Conservation (phyloP, 2,329 filamentous ascomycete species). For the Didymellaceae sp. region DNA sequence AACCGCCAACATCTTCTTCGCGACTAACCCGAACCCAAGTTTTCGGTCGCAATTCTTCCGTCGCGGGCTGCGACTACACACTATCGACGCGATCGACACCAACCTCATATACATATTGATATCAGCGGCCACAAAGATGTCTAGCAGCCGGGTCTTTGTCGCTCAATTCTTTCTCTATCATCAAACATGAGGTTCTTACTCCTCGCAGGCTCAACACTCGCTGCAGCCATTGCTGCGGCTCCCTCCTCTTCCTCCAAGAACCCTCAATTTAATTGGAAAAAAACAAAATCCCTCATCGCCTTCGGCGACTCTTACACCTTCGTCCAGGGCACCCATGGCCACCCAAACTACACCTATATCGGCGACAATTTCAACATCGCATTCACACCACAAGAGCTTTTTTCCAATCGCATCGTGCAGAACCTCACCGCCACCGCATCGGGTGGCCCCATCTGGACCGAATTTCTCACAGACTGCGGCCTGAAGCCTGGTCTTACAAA, state of each 20-base stretch:
- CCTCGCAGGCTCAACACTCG: conserved; percentile 4
- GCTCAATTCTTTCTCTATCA: background rate
- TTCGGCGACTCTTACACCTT: conserved; percentile 62
- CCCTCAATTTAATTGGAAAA: conserved; percentile 24
- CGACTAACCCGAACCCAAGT: conserved; percentile 1
- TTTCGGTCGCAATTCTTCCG: conserved; percentile 28
- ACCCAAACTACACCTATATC: conserved; percentile 61
- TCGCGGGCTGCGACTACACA: background rate
- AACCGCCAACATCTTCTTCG: background rate
- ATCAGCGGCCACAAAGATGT: background rate
- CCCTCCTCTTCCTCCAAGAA: background rate
- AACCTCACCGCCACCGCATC: conserved; percentile 57
- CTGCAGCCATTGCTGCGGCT: conserved; percentile 1
- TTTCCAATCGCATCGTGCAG: conserved; percentile 59
- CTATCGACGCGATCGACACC: conserved; percentile 2
- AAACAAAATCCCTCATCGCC: conserved; percentile 45
- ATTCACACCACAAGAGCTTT: conserved; percentile 54
- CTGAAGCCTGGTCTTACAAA: conserved; percentile 52
- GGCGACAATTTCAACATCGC: conserved; percentile 58
- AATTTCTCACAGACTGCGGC: conserved; percentile 61
- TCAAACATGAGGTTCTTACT: conserved; percentile 20
- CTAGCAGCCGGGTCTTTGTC: background rate
- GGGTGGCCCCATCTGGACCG: conserved; percentile 63
- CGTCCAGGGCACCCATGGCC: conserved; percentile 61
- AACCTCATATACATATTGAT: conserved; percentile 1